A percentile compares a stretch with the other conserved stretches of the same genome.
phyloP scores from a whole-genome alignment of 345 rosid genomes.

The Psidium friedrichsthalianum region DNA sequence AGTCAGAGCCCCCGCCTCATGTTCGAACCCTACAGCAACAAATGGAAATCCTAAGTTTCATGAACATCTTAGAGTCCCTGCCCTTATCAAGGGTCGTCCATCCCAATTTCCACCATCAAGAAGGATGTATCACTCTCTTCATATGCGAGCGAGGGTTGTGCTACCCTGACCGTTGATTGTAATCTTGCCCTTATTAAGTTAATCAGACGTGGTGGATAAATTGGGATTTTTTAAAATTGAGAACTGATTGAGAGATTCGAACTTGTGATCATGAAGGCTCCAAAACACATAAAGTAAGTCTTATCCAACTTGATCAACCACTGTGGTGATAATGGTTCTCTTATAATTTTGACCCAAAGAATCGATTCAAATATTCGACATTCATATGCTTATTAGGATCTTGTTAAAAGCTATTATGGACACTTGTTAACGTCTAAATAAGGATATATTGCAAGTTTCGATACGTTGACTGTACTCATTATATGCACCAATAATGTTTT shows the following conservation, averaged over 20 bases:
- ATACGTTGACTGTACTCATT: not conserved
- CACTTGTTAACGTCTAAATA: not conserved
- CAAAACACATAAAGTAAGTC: not conserved
- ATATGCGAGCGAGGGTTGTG: too few species aligned
- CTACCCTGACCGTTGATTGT: too few species aligned
- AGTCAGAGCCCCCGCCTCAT: not conserved
- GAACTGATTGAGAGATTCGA: not conserved
- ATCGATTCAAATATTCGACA: not conserved
- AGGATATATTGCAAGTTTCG: not conserved
- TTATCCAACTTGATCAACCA: not conserved
- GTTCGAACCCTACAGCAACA: not conserved
- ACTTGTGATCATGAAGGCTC: not conserved
- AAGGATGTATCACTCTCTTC: too few species aligned
- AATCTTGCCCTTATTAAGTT: not conserved
- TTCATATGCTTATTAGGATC: not conserved
- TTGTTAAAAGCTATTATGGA: not conserved
- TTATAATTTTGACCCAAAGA: not conserved
- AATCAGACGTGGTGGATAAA: not conserved
- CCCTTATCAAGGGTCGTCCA: too few species aligned
- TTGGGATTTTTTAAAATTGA: not conserved
- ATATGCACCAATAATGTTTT: not conserved
- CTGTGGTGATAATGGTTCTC: not conserved
- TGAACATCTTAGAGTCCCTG: not conserved
- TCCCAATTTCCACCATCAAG: too few species aligned
- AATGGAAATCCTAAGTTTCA: not conserved